Evolutionary conservation across 2,329 filamentous ascomycete genomes (phyloP), one percentile per base, ranked within the genome.

Genomic region (Emmonsiellopsis sp.): DNA sequence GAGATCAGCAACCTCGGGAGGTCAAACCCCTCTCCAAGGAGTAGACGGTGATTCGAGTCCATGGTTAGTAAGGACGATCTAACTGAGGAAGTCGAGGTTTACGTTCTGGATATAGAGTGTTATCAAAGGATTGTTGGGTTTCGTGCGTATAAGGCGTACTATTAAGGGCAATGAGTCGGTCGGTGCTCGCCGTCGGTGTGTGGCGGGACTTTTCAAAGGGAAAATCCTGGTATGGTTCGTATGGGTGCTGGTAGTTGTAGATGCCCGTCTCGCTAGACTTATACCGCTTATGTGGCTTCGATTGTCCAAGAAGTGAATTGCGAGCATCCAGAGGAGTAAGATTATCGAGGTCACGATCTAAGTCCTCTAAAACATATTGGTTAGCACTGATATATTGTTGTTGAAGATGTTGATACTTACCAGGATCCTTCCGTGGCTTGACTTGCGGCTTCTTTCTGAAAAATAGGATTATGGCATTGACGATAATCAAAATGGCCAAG

Each of bases 401-500:
- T 45, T 8, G 31, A 11, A 31, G 31, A 34, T n/a, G 11, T 14
- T 14, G n/a, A 46, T 14, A 76, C 84, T 81, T 87, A 88, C 88
- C 88, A 69, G 88, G 83, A 73, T 92, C 88, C 80, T 94, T 95
- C 72, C 88, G 85, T 64, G 85, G 84, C 78, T 86, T 86, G 59
- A 87, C 84, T 71, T 97, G 92, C 3, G 92, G 91, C 74, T 97
- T 97, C 73, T 90, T 82, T 67, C 86, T 87, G 79, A 83, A 84
- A 72, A 85, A 90, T 51, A 84, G 80, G 62, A 88, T 87, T 65
- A 96, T 82, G 46, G 88, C 88, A 65, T 97, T 97, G 74, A 91
- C 87, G 9, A 81, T 80, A 61, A 98, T 95, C 33, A 97, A 77
- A 50, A 97, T 86, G 3, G 88, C 91, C 53, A 98, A 77, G 27